Base-by-base conservation (phyloP, 2,329 filamentous ascomycete genomes). In the Pseudogymnoascus sp. region DNA sequence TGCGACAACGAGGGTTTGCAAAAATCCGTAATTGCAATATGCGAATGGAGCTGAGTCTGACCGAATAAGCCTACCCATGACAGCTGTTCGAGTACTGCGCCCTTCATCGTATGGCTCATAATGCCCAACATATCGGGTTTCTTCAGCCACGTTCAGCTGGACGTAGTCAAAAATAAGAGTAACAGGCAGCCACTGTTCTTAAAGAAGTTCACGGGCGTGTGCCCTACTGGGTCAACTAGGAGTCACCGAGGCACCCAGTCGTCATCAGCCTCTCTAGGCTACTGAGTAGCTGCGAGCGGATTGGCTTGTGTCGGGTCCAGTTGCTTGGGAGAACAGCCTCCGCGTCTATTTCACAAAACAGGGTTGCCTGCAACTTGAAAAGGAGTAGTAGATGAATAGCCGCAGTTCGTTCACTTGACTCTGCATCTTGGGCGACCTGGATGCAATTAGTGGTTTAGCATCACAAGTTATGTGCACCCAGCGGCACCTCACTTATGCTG, bases 331-430 rank as follows among this genome's bases (percentile, higher is more conserved):
- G 48, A 55, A 55, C 35, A 29, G 48, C 48, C 27, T 35, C 15
- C 48, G 48, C 48, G 48, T 21, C 48, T 55, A 55, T 33, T 33
- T 55, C 10, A 15, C 44, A 33, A 55, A 55, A 55, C 48, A 55
- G 33, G 48, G 48, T 35, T 55, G 48, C 29, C 48, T 12, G 48
- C 13, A 29, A 55, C 48, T 55, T 35, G 48, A 55, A 55, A 55
- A 55, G 48, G 48, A 55, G 48, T 55, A 55, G 48, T 29, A 55
- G n/a, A 35, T 55, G 48, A 55, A 55, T 55, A 55, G 48, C 48
- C 48, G 48, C 48, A 55, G 15, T 4, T 17, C 29, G 27, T 35
- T 33, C n/a, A 55, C 48, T 55, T 55, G 29, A 55, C 44, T 33
- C 44, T 33, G 29, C 48, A 33, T 55, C 48, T 29, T 55, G 48